These are phyloP conservation scores for Diaporthe destruens DNA, from an alignment of 2,329 filamentous ascomycete genomes.

Conservation along the genomic window DNA sequence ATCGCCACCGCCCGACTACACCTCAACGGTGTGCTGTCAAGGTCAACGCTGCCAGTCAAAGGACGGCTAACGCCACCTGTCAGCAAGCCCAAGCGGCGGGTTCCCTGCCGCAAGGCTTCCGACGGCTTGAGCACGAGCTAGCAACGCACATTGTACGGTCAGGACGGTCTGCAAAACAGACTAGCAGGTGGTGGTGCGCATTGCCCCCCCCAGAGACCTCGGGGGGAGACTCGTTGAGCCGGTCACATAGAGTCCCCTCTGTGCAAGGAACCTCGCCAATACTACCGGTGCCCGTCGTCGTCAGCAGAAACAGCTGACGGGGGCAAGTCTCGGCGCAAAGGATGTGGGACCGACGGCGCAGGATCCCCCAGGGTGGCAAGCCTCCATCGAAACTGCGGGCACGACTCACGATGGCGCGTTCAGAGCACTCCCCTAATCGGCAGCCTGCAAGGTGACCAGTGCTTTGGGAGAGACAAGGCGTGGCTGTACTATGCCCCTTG, in stretches of 20 bases:
- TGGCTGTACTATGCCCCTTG: conserved; percentile 7
- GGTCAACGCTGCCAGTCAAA: conserved; percentile 12
- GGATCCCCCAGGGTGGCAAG: conserved; percentile 16
- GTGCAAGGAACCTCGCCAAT: conserved; percentile 16
- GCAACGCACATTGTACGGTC: conserved; percentile 22
- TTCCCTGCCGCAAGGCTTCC: conserved; percentile 30
- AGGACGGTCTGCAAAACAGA: conserved; percentile 10
- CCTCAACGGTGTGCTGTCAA: conserved; percentile 22
- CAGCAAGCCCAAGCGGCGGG: conserved; percentile 13
- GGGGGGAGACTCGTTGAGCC: background rate
- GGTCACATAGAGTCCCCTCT: conserved; percentile 28
- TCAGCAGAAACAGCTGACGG: conserved; percentile 28
- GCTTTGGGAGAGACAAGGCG: conserved; percentile 7
- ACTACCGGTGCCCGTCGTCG: conserved; percentile 22
- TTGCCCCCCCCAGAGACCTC: background rate
- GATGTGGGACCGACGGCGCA: conserved; percentile 3
- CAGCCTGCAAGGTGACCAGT: conserved; percentile 22
- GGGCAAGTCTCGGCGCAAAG: conserved; percentile 9
- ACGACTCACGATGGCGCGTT: conserved; percentile 25
- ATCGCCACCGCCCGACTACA: conserved; percentile 20
- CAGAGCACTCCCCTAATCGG: conserved; percentile 9
- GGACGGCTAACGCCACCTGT: conserved; percentile 30
- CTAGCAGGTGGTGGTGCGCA: conserved; percentile 13
- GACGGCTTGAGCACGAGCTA: conserved; percentile 5
- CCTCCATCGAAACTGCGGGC: conserved; percentile 31